Percentiles rank a stretch among this genome's conserved stretches.
Conservation (phyloP, 2,329 filamentous ascomycete species). For the Sphaerulina vaccinii region DNA sequence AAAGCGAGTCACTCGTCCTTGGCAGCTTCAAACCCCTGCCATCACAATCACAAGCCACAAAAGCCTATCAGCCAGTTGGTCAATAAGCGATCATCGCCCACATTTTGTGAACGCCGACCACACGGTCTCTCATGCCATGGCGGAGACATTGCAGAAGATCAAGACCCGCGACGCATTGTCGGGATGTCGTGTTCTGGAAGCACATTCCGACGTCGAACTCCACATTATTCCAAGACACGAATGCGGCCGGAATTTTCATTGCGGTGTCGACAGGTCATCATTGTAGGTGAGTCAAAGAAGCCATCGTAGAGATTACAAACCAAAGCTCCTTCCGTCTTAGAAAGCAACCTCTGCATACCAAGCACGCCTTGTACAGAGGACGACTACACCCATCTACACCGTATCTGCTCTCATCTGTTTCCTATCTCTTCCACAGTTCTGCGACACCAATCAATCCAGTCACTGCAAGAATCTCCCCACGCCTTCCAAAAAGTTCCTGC, state of each 20-base stretch:
- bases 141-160: not conserved
- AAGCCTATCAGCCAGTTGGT: not conserved
- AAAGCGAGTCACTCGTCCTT: too few relatives aligned
- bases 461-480: conserved; percentile 1
- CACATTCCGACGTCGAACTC: not conserved
- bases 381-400: not conserved
- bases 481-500: conserved; percentile 4
- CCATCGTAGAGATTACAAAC: not conserved
- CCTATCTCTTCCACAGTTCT: not conserved
- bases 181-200: not conserved
- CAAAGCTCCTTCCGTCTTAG: not conserved
- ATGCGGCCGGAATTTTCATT: not conserved
- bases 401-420: not conserved
- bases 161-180: not conserved
- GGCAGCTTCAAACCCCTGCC: too few relatives aligned
- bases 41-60: not conserved
- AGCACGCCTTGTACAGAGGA: not conserved
- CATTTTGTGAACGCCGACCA: not conserved
- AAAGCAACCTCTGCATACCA: not conserved
- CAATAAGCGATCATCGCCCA: not conserved
- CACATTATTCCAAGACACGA: not conserved
- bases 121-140: not conserved
- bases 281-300: not conserved
- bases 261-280: not conserved
- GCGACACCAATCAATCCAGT: not conserved